phyloP scores from a whole-genome alignment of 2,329 filamentous ascomycete species.

The Lojkania enalia region DNA sequence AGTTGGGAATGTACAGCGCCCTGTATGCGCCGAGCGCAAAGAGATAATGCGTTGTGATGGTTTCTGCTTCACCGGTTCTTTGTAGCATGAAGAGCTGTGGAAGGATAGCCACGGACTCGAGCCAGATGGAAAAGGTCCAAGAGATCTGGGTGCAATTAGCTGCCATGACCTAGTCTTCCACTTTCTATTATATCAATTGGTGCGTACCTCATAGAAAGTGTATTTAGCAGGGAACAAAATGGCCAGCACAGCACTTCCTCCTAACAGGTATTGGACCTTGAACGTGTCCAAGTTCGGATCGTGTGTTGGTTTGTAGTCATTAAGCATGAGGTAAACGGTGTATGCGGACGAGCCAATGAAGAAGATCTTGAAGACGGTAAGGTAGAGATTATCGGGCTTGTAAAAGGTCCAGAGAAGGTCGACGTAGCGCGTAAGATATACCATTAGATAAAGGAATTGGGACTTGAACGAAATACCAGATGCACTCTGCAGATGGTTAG shows the following conservation, averaged over 20 bases:
- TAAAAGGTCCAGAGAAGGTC: constrained; percentile 85
- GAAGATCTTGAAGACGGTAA: constrained; percentile 92
- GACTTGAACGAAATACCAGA: constrained; percentile 99
- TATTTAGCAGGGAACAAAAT: constrained; percentile 86
- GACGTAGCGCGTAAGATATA: constrained; percentile 92
- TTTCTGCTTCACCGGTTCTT: constrained; percentile 95
- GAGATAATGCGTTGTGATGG: constrained; percentile 98
- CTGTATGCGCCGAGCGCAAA: constrained; percentile 91
- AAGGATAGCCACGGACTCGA: constrained; percentile 94
- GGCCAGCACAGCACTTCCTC: constrained; percentile 75
- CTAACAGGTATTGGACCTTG: constrained; percentile 91
- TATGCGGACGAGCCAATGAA: constrained; percentile 91
- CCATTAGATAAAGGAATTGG: constrained; percentile 89
- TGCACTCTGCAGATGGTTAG: constrained; percentile 69
- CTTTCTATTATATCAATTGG: constrained; percentile 22
- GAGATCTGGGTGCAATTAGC: constrained; percentile 81
- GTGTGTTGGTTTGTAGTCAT: constrained; percentile 95
- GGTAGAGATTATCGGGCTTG: constrained; percentile 72
- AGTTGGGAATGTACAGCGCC: constrained; percentile 97
- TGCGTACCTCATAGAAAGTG: constrained; percentile 65
- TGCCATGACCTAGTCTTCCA: too few species aligned
- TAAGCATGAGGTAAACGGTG: constrained; percentile 97
- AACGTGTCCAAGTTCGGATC: constrained; percentile 97
- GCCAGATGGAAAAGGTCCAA: constrained; percentile 98
- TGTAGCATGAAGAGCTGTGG: constrained; percentile 98